These are phyloP conservation scores for Phytophthora sp. DNA, from an alignment of 352 stramenopile genomes.

Conservation along the genomic window DNA sequence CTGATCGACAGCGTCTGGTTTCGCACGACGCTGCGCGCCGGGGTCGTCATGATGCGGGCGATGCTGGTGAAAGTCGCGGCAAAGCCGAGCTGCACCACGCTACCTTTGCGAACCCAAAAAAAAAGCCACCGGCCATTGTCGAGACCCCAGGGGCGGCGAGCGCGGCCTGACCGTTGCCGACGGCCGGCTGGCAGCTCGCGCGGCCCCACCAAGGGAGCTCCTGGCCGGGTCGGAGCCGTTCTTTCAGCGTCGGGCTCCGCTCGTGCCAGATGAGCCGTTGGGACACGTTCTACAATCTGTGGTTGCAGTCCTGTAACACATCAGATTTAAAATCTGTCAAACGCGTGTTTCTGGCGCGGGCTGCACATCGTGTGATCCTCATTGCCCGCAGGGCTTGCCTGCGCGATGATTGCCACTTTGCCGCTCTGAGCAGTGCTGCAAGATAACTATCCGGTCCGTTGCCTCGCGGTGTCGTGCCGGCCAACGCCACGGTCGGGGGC, in stretches of 20 bases:
- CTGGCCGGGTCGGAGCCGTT: no score
- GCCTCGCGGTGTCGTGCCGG: slow-evolving; percentile 3
- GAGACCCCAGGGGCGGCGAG: not conserved
- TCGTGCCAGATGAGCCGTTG: not conserved
- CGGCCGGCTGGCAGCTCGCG: not conserved
- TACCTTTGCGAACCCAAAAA: not conserved
- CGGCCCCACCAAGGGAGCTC: no score
- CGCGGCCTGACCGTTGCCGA: not conserved
- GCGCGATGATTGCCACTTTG: not conserved
- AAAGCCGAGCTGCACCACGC: not conserved
- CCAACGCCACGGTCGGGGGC: slow-evolving; percentile 7
- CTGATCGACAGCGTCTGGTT: slow-evolving; percentile 18
- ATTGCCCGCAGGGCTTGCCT: no score
- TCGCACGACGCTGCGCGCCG: slow-evolving; percentile 14
- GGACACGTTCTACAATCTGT: not conserved
- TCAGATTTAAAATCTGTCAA: slow-evolving; percentile 9
- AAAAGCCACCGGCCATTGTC: slow-evolving; percentile 5
- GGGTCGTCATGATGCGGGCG: not conserved
- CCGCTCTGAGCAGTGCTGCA: not conserved
- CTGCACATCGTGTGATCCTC: not conserved
- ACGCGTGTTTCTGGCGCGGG: not conserved
- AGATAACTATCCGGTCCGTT: slow-evolving; percentile 9
- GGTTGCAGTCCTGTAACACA: not conserved
- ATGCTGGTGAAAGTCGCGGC: slow-evolving; percentile 5
- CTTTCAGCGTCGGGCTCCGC: no score